Evolutionary conservation across 176 grass and related monocot species (phyloP).

Genomic region (Miscanthus lutarioriparius): DNA sequence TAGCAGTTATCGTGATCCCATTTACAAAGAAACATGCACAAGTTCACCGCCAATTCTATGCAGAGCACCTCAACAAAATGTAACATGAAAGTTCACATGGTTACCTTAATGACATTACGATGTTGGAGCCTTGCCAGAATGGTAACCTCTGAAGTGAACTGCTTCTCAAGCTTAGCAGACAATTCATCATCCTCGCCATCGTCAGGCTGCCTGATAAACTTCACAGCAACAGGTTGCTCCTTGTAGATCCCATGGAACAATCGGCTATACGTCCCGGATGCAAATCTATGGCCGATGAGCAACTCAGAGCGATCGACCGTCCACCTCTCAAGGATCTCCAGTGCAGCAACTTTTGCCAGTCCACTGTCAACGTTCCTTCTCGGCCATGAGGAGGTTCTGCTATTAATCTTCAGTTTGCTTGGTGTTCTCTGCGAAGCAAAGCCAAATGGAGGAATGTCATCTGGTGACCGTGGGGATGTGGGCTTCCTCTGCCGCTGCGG

Average conservation of each 20-base stretch:
- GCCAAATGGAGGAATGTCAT: slow-evolving; percentile 34
- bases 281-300: slow-evolving; percentile 76
- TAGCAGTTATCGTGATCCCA: not conserved
- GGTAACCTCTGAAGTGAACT: slow-evolving; percentile 85
- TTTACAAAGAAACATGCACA: not conserved
- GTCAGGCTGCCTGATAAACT: slow-evolving; percentile 88
- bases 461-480: slow-evolving; percentile 22
- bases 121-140: slow-evolving; percentile 82
- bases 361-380: slow-evolving; percentile 39
- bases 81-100: not conserved
- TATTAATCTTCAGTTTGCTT: slow-evolving; percentile 13
- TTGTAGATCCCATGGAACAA: slow-evolving; percentile 86
- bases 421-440: slow-evolving; percentile 35
- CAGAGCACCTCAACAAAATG: not conserved
- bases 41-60: not conserved
- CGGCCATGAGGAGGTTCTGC: slow-evolving; percentile 56
- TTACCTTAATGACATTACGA: slow-evolving; percentile 88
- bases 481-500: slow-evolving; percentile 66
- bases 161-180: slow-evolving; percentile 72
- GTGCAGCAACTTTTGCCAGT: slow-evolving; percentile 51
- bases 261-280: slow-evolving; percentile 79
- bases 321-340: slow-evolving; percentile 69
- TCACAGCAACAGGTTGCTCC: slow-evolving; percentile 77
- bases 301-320: slow-evolving; percentile 66
- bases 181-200: slow-evolving; percentile 69